phyloP scores from a whole-genome alignment of 768 basidiomycete species.

The Rhizopogon sp. region DNA sequence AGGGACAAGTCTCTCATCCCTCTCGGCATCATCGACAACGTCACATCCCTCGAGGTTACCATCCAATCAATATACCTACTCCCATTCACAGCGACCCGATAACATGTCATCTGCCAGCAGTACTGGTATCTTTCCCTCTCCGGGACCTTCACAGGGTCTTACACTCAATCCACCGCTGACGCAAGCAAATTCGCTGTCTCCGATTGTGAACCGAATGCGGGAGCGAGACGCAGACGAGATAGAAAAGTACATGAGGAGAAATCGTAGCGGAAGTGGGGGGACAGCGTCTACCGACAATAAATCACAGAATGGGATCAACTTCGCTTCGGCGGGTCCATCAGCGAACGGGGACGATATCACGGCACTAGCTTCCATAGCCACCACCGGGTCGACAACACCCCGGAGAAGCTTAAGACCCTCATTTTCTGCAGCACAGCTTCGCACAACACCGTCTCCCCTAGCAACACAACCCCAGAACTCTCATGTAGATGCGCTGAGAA shows the following conservation, averaged over 20 bases:
- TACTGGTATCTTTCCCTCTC: constrained; percentile 31
- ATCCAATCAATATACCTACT: constrained; percentile 32
- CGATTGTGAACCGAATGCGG: constrained; percentile 74
- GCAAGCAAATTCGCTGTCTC: constrained; percentile 55
- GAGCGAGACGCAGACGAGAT: constrained; percentile 84
- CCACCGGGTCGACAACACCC: constrained; percentile 53
- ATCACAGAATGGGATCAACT: constrained; percentile 52
- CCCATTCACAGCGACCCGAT: constrained; percentile 33
- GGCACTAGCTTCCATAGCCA: constrained; percentile 39
- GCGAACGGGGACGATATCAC: constrained; percentile 51
- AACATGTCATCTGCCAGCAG: constrained; percentile 28
- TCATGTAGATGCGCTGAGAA: constrained; percentile 42
- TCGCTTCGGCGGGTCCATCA: constrained; percentile 46
- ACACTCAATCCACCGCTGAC: constrained; percentile 29
- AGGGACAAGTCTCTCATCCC: constrained; percentile 45
- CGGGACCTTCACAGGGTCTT: constrained; percentile 29
- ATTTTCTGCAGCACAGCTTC: constrained; percentile 72
- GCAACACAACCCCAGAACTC: constrained; percentile 28
- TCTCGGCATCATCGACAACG: constrained; percentile 58
- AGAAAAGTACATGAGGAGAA: constrained; percentile 79
- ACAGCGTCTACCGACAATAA: constrained; percentile 69
- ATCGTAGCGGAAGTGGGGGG: constrained; percentile 76
- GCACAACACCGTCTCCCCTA: constrained; percentile 41
- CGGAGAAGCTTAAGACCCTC: constrained; percentile 63
- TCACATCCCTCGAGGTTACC: constrained; percentile 43